These are phyloP conservation scores for Dioscorea zingiberensis DNA, from an alignment of 106 monocot species.

Conservation along the genomic window DNA sequence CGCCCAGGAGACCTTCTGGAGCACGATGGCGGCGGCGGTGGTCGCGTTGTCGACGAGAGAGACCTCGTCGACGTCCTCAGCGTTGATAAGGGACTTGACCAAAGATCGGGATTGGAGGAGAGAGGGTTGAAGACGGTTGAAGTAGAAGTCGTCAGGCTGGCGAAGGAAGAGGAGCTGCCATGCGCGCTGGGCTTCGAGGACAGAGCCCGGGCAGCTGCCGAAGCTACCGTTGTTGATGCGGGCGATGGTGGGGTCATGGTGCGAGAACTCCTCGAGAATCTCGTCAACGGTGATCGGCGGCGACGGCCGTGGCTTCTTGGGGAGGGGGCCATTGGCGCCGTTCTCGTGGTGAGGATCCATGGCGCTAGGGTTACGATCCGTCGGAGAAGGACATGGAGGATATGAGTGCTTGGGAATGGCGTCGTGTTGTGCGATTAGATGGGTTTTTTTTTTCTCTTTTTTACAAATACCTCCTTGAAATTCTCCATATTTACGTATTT, in stretches of 20 bases:
- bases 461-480: no score
- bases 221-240: constrained; percentile 54
- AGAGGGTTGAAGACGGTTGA: constrained; percentile 12
- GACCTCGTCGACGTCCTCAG: constrained; percentile 8
- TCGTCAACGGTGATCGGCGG: constrained; percentile 18
- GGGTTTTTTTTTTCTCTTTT: no score
- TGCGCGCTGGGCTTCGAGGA: constrained; percentile 18
- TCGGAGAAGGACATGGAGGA: not conserved
- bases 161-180: constrained; percentile 24
- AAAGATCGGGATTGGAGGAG: constrained; percentile 3
- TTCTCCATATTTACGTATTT: no score
- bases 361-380: constrained; percentile 1
- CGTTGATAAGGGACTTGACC: constrained; percentile 5
- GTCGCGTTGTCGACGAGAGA: constrained; percentile 25
- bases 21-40: constrained; percentile 19
- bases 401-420: not conserved
- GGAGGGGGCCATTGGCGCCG: constrained; percentile 16
- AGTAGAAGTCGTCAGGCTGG: constrained; percentile 18
- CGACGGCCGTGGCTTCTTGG: constrained; percentile 19
- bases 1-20: constrained; percentile 14
- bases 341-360: constrained; percentile 8
- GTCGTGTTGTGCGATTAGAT: no score
- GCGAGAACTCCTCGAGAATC: constrained; percentile 32
- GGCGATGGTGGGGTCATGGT: constrained; percentile 33
- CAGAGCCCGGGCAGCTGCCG: constrained; percentile 37